These are phyloP conservation scores for Pythium pyrilobum DNA, from an alignment of 352 stramenopile genomes.

Conservation along the genomic window DNA sequence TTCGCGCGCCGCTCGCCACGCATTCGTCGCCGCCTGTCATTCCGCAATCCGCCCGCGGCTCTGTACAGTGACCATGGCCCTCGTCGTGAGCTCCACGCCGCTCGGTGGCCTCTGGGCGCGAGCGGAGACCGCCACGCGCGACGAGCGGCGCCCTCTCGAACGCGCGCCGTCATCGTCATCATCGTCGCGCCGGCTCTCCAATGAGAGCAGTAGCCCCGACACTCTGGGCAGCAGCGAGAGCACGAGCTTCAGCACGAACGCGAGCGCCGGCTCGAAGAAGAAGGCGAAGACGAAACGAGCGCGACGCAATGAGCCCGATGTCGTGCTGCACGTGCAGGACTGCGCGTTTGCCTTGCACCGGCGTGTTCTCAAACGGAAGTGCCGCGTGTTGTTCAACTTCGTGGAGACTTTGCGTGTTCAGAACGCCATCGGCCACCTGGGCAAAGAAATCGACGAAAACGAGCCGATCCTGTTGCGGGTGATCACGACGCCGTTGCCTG, in stretches of 20 bases:
- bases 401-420: conserved; percentile 21
- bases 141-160: conserved; percentile 6
- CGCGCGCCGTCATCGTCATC: not conserved
- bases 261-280: conserved; percentile 3
- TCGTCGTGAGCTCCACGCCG: conserved; percentile 15
- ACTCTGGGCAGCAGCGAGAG: not conserved
- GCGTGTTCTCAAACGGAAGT: conserved; percentile 25
- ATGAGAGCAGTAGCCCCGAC: conserved; percentile 2
- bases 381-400: conserved; percentile 33
- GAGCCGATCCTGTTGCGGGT: not conserved
- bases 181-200: conserved; percentile 7
- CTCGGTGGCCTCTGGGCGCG: conserved; percentile 3
- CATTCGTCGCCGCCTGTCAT: not conserved
- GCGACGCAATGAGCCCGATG: conserved; percentile 23
- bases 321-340: conserved; percentile 40
- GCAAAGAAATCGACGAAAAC: not conserved
- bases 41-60: not conserved
- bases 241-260: conserved; percentile 1
- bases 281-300: conserved; percentile 15
- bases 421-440: conserved; percentile 2
- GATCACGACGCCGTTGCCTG: not conserved
- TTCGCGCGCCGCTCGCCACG: conserved; percentile 10
- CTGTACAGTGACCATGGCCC: conserved; percentile 12
- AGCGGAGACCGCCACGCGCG: not conserved
- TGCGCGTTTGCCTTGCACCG: conserved; percentile 49